Conservation (phyloP, 2,329 filamentous ascomycete species). For the Calonectria pseudoreteaudii region DNA sequence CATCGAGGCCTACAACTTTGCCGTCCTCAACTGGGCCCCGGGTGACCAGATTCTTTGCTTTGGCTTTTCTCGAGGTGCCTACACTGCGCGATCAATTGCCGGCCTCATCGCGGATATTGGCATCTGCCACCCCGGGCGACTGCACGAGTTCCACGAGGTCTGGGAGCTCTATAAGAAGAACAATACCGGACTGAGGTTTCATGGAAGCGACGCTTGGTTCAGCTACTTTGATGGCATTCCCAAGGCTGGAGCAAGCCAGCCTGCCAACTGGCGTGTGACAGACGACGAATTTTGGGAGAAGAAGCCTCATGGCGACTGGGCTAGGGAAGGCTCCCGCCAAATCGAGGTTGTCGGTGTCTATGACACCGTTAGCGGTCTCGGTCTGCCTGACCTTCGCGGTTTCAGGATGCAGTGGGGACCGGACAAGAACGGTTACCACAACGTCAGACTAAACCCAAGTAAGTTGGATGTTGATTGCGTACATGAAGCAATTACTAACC, state of each 20-base stretch:
- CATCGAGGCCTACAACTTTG: conserved; percentile 51
- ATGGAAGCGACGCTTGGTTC: conserved; percentile 36
- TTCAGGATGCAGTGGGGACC: conserved; percentile 31
- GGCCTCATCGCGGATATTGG: conserved; percentile 44
- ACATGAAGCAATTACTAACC: conserved; percentile 12
- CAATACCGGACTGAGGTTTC: conserved; percentile 23
- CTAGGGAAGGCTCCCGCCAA: conserved; percentile 34
- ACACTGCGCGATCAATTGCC: conserved; percentile 51
- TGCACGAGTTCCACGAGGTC: conserved; percentile 42
- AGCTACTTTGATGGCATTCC: conserved; percentile 40
- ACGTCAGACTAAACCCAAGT: conserved; percentile 41
- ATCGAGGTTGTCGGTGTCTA: conserved; percentile 41
- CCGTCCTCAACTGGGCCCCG: conserved; percentile 48
- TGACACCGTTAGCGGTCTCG: conserved; percentile 41
- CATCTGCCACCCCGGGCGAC: conserved; percentile 38
- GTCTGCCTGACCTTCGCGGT: conserved; percentile 40
- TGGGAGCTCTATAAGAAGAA: conserved; percentile 41
- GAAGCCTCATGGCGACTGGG: conserved; percentile 35
- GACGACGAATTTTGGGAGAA: conserved; percentile 28
- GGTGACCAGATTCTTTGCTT: conserved; percentile 49
- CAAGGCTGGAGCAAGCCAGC: conserved; percentile 24
- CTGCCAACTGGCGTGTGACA: neutral
- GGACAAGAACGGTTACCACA: conserved; percentile 39
- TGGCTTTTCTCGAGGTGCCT: conserved; percentile 52
- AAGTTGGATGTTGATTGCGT: conserved; percentile 3